A percentile compares a stretch with the other conserved stretches of the same genome.
These are phyloP conservation scores for Chaetoscypha palmicola DNA, from an alignment of 2,329 filamentous ascomycete genomes.

Conservation along the genomic window DNA sequence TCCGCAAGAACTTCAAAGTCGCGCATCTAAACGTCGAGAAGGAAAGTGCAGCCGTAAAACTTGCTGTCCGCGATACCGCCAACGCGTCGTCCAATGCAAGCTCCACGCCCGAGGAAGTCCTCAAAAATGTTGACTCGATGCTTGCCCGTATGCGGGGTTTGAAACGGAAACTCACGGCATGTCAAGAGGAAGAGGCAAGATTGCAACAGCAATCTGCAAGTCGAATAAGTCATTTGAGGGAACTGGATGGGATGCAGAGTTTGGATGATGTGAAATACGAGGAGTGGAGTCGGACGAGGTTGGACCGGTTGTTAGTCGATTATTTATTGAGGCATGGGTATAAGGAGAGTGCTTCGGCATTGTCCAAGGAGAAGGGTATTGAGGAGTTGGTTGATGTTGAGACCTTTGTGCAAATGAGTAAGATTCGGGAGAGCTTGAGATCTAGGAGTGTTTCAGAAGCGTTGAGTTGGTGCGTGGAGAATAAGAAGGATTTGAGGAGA, in stretches of 20 bases:
- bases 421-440: slow-evolving; percentile 66
- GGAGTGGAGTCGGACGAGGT: slow-evolving; percentile 71
- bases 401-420: slow-evolving; percentile 76
- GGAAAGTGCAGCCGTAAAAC: slow-evolving; percentile 56
- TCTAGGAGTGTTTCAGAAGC: slow-evolving; percentile 69
- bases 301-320: slow-evolving; percentile 85
- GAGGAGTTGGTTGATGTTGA: slow-evolving; percentile 79
- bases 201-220: slow-evolving; percentile 71
- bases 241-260: slow-evolving; percentile 71
- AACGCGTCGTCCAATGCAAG: slow-evolving; percentile 37
- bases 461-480: slow-evolving; percentile 84
- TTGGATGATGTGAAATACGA: slow-evolving; percentile 93
- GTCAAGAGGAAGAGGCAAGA: slow-evolving; percentile 72
- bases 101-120: slow-evolving; percentile 63
- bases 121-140: slow-evolving; percentile 77
- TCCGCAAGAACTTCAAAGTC: slow-evolving; percentile 88
- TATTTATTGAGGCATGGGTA: slow-evolving; percentile 84
- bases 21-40: slow-evolving; percentile 72
- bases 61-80: slow-evolving; percentile 54
- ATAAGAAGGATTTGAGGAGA: slow-evolving; percentile 87
- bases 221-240: slow-evolving; percentile 71
- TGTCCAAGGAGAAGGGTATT: slow-evolving; percentile 71
- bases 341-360: slow-evolving; percentile 63
- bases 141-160: slow-evolving; percentile 76
- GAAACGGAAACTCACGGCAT: slow-evolving; percentile 74